A percentile compares a stretch with the other conserved stretches of the same genome.
Evolutionary conservation across 2,329 filamentous ascomycete genomes (phyloP).

Genomic region (Sarocladium kiliense): DNA sequence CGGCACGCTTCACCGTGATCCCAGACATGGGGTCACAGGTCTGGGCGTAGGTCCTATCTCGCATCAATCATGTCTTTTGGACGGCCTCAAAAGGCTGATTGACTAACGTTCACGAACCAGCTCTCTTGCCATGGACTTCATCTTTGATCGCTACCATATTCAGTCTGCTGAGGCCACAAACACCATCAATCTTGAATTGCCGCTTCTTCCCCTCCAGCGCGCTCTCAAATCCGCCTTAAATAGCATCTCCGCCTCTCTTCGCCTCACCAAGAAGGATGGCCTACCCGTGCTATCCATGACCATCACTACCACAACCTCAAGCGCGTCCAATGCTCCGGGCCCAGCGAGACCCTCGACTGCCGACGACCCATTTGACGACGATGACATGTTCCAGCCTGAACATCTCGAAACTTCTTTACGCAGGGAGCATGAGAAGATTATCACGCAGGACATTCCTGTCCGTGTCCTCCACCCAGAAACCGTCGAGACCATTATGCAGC

Average conservation of each 20-base stretch:
- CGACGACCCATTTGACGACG: conserved; percentile 39
- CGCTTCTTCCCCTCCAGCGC: conserved; percentile 79
- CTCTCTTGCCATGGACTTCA: conserved; percentile 65
- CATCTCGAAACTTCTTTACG: conserved; percentile 52
- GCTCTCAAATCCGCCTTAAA: conserved; percentile 86
- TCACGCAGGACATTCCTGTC: conserved; percentile 95
- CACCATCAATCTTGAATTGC: conserved; percentile 94
- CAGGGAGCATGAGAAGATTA: conserved; percentile 79
- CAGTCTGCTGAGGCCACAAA: conserved; percentile 79
- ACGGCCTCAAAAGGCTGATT: neutral
- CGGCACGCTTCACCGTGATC: conserved; percentile 90
- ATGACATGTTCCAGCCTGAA: conserved; percentile 40
- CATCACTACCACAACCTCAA: conserved; percentile 68
- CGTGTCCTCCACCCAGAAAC: conserved; percentile 77
- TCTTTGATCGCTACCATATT: conserved; percentile 81
- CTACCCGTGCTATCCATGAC: conserved; percentile 85
- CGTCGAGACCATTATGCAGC: conserved; percentile 93
- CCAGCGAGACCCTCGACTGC: conserved; percentile 22
- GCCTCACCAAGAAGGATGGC: conserved; percentile 88
- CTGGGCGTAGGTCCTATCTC: conserved; percentile 68
- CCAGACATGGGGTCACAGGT: conserved; percentile 93
- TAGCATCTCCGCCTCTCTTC: conserved; percentile 75
- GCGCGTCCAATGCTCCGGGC: conserved; percentile 29
- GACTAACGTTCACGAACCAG: conserved; percentile 25
- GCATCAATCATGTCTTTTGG: neutral